Evolutionary conservation across 148 eudicot species (phyloP), one percentile per base, ranked within the genome.

Genomic region (Vaccinium myrtillus): DNA sequence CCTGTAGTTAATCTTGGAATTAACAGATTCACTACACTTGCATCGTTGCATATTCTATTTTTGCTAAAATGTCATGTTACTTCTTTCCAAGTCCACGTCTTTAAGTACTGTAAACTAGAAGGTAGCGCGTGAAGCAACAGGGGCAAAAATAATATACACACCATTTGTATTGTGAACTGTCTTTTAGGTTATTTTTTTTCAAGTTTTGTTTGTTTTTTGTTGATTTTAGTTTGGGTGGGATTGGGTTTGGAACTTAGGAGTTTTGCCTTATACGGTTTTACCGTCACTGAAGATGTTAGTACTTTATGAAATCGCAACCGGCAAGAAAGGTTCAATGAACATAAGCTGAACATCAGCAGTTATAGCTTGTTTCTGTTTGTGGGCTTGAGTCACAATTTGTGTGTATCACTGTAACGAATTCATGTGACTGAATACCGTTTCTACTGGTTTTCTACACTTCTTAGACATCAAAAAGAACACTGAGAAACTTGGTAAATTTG

Each of bases 61-160:
- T 73, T 73, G 49, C n/a, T 32, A 36, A 73, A 32, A 73, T 43
- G 32, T 73, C 77, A 73, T 36, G 77, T 73, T 73, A 15, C 77
- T 36, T 16, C 49, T 39, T 73, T 36, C 15, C 10, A 39, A 15
- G 48, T 73, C 49, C 48, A 5, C 32, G 32, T 32, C 32, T 32
- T 32, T 32, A 32, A 32, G 1, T 3, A 0, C 2, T 6, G 14
- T 18, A 15, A 73, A 32, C 8, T 14, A 73, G 21, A 36, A 39
- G 77, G 21, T 36, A 36, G 77, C 7, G 4, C 49, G 16, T 73
- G 30, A n/a, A n/a, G 70, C 70, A 63, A 3, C 27, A 23, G 30
- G 27, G 70, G 70, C 30, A 63, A 23, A 63, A 36, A 73, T 36
- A 36, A 32, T 36, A 73, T 32, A 14, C 30, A 67, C 49, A 36